A percentile compares a stretch with the other conserved stretches of the same genome.
Evolutionary conservation across 2,329 filamentous ascomycete species (phyloP).

Genomic region (Colletotrichum eleusines): DNA sequence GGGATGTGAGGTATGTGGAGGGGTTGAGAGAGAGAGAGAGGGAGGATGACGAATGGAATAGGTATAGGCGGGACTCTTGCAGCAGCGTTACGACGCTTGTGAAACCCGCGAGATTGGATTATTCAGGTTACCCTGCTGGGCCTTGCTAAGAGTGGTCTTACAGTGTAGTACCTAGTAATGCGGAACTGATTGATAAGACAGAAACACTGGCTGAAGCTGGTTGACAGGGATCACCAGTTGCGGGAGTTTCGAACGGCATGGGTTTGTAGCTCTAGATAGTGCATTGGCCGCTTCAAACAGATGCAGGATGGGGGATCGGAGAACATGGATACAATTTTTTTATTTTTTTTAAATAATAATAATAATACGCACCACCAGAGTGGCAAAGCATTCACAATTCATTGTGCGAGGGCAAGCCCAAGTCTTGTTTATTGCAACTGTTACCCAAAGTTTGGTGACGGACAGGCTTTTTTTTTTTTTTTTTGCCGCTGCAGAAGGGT

Average conservation of each 20-base stretch:
- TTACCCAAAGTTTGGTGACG: not conserved
- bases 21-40: conserved; percentile 1
- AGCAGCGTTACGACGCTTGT: conserved; percentile 5
- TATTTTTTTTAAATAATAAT: too few species aligned
- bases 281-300: conserved; percentile 2
- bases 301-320: not conserved
- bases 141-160: too few species aligned
- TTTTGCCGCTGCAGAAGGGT: conserved; percentile 9
- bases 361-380: not conserved
- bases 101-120: conserved; percentile 8
- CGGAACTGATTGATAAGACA: conserved; percentile 33
- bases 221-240: conserved; percentile 24
- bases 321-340: too few species aligned
- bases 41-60: conserved; percentile 39
- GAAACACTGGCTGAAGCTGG: not conserved
- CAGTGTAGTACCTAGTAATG: not conserved
- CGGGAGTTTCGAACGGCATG: conserved; percentile 24
- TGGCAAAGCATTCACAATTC: not conserved
- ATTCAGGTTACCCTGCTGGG: not conserved
- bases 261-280: conserved; percentile 1
- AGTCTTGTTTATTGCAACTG: not conserved
- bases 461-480: too few species aligned
- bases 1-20: conserved; percentile 10
- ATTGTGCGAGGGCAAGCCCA: not conserved
- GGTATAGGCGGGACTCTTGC: conserved; percentile 27